Evolutionary conservation across 1,139 yeast species (phyloP).

Genomic region (Sugiyamaella japonica): DNA sequence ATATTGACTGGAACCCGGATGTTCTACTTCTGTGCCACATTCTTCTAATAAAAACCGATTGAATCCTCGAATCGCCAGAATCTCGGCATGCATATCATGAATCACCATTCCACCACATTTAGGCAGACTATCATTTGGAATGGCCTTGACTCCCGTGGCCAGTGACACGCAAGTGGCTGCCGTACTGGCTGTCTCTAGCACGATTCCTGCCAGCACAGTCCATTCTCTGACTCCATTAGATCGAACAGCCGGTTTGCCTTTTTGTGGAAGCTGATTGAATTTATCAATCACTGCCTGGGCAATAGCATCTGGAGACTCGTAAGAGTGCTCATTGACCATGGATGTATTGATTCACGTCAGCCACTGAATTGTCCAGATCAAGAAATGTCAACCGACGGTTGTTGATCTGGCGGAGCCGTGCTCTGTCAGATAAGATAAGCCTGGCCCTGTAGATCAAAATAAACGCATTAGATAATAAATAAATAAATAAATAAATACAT

Average conservation of each 20-base stretch:
- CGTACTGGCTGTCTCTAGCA: conserved; percentile 43
- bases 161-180: conserved; percentile 46
- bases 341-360: too few species aligned
- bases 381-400: too few species aligned
- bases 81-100: conserved; percentile 91
- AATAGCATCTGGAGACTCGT: conserved; percentile 32
- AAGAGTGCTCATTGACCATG: conserved; percentile 6
- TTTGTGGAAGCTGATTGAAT: conserved; percentile 41
- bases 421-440: background rate
- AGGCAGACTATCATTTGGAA: conserved; percentile 52
- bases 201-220: conserved; percentile 81
- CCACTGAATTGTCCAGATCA: too few species aligned
- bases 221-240: conserved; percentile 73
- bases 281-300: conserved; percentile 38
- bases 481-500: background rate
- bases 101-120: conserved; percentile 55
- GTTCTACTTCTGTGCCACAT: conserved; percentile 27
- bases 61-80: conserved; percentile 67
- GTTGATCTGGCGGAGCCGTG: too few species aligned
- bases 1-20: conserved; percentile 14
- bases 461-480: too few species aligned
- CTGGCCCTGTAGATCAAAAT: background rate
- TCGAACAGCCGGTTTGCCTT: conserved; percentile 59
- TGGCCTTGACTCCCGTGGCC: conserved; percentile 81
- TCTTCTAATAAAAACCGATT: conserved; percentile 50